Base-by-base conservation (phyloP, 2,329 filamentous ascomycete species). In the Chaetomium sp. region DNA sequence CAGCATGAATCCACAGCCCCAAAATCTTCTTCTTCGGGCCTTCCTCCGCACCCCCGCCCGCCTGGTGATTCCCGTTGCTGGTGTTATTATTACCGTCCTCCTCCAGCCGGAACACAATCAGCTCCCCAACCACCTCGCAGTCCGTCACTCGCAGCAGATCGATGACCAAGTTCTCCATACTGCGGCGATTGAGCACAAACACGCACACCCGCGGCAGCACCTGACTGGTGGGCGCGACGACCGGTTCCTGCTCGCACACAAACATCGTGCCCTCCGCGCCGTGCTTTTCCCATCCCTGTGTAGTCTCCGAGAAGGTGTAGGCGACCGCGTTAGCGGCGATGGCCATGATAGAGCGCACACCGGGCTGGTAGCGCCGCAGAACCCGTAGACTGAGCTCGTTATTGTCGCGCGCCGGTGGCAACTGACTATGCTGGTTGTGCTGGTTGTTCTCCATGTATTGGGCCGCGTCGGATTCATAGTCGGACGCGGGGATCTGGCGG, bases 181-280 rank as follows among this genome's bases (percentile, higher is more conserved):
- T 83, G 42, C 84, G 80, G 45, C 88, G 79, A 71, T 89, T 91
- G 59, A 92, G 76, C 6, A 92, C 77, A 64, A 91, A 87, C 12
- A 89, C 80, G 72, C 83, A 83, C 27, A 76, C 74, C 12, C 74
- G 68, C 38, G 74, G 69, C 49, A 74, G 38, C 48, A 70, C 67
- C 37, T 71, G 62, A 65, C 68, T 54, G 66, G 61, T 58, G 34
- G 69, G 70, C 3, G 70, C 67, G 2, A 68, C 64, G 64, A 75
- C 59, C 59, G 72, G 77, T 62, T 72, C 70, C 67, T 82, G 78
- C 61, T 87, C 80, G 75, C 89, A 95, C 52, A 97, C 82, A 70
- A 97, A 99, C 61, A 97, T 76, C 10, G 89, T 88, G 41, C 94
- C 94, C 71, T 96, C 91, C 9, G 91, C 80, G 54, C 86, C 88